Evolutionary conservation across 768 basidiomycete genomes (phyloP).

Genomic region (Kwoniella heveanensis): DNA sequence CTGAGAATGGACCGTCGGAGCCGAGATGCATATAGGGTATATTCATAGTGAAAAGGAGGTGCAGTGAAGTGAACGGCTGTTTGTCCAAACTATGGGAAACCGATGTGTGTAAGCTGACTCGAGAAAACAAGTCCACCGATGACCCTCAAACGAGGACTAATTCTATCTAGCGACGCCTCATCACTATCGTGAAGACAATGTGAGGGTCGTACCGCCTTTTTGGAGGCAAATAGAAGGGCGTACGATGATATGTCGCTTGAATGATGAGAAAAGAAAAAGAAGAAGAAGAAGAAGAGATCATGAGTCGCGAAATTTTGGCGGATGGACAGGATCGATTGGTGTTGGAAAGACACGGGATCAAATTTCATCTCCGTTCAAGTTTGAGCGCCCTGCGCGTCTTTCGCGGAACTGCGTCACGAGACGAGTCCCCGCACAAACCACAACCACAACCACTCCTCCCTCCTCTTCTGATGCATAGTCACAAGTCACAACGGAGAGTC

Average conservation of each 20-base stretch:
- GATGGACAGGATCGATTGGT: background rate
- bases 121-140: constrained; percentile 22
- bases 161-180: constrained; percentile 16
- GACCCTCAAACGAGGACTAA: constrained; percentile 52
- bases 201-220: too few relatives aligned
- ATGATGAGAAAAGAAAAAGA: background rate
- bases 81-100: constrained; percentile 49
- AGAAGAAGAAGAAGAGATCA: background rate
- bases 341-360: background rate
- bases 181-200: background rate
- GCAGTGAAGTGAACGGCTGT: constrained; percentile 21
- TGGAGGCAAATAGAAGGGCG: too few relatives aligned
- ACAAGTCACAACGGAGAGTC: too few relatives aligned
- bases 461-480: too few relatives aligned
- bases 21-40: too few relatives aligned
- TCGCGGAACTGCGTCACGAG: background rate
- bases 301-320: background rate
- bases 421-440: too few relatives aligned
- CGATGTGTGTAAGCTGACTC: constrained; percentile 16
- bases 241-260: background rate
- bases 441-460: too few relatives aligned
- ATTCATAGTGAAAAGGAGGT: too few relatives aligned
- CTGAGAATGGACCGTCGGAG: too few relatives aligned
- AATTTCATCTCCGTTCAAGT: background rate
- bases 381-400: background rate